Base-by-base conservation (phyloP, 441 rosid species). In the Hura crepitans region DNA sequence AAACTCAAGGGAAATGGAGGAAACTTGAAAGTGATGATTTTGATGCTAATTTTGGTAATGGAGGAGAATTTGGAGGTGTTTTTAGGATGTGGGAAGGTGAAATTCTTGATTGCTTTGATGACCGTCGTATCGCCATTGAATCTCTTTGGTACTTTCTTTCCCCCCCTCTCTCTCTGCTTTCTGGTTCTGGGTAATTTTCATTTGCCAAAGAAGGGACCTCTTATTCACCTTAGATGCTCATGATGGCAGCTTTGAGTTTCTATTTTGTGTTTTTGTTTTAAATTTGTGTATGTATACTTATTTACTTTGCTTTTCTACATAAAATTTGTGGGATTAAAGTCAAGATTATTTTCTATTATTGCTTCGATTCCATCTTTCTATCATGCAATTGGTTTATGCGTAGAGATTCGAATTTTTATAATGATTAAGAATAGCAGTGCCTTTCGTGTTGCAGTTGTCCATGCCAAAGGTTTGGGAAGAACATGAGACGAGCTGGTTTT, bases 41-140 rank as follows among this genome's bases (percentile, higher is more conserved):
- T 11, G 84, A 66, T 25, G 35, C 10, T 10, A 18, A 23, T 28
- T 84, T 72, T 7, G 76, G 67, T 28, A 78, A 66, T 20, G 89
- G 87, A 27, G 92, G 82, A 5, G 82, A 76, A 37, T 80, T 81
- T 22, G 92, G 92, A 14, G 89, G 86, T 43, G 93, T 88, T 65
- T 87, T 89, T 1, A 85, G 98, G 81, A 84, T 93, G 88, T 93
- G 98, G 98, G 98, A 93, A 84, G 94, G 95, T 55, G 89, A 83
- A 70, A 87, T 91, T 20, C 86, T 89, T 71, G 96, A 86, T 79
- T 89, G 89, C 84, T 81, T 85, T 43, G 93, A 88, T 46, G 90
- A 93, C 84, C 91, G 89, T 77, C 90, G 84, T 30, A 68, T 93
- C 66, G 91, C 93, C 68, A 76, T 87, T 68, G 83, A 93, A 85